A percentile compares a stretch with the other conserved stretches of the same genome.
Evolutionary conservation across 2,329 filamentous ascomycete genomes (phyloP).

Genomic region (Fusarium poae): DNA sequence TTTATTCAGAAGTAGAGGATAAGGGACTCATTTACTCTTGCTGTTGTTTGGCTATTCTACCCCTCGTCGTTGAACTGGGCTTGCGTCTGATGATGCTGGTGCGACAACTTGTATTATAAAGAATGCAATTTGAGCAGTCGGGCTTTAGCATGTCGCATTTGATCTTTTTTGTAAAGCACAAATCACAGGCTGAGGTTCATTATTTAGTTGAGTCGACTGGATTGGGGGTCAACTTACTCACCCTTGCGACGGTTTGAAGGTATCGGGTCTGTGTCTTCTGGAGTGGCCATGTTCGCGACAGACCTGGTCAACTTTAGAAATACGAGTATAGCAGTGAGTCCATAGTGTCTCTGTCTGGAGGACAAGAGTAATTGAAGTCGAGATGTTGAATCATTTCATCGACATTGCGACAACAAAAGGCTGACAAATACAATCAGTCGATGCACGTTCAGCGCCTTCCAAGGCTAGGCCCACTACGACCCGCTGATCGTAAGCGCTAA

Average conservation of each 20-base stretch:
- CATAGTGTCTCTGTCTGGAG: no score
- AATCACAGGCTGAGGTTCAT: slow-evolving; percentile 54
- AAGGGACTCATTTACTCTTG: slow-evolving; percentile 27
- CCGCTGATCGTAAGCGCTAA: slow-evolving; percentile 23
- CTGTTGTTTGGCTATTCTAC: slow-evolving; percentile 25
- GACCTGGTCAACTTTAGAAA: neutral
- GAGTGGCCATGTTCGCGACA: slow-evolving; percentile 10
- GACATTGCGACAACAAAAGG: neutral
- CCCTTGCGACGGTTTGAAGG: slow-evolving; percentile 46
- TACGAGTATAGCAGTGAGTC: accelerated
- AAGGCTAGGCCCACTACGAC: neutral
- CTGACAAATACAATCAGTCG: slow-evolving; percentile 39
- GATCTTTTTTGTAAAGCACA: slow-evolving; percentile 62
- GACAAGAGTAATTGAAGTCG: neutral
- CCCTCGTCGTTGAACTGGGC: slow-evolving; percentile 38
- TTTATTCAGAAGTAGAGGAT: neutral
- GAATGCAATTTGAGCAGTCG: slow-evolving; percentile 58
- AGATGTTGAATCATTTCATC: neutral
- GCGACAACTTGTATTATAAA: slow-evolving; percentile 58
- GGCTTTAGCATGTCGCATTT: slow-evolving; percentile 61
- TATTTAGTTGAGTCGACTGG: neutral
- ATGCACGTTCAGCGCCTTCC: neutral
- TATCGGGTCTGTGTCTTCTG: slow-evolving; percentile 32
- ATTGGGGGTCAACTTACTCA: neutral
- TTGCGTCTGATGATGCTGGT: slow-evolving; percentile 48